A percentile compares a stretch with the other conserved stretches of the same genome.
Evolutionary conservation across 2,329 filamentous ascomycete genomes (phyloP).

Genomic region (Sphaerostilbella broomeana): DNA sequence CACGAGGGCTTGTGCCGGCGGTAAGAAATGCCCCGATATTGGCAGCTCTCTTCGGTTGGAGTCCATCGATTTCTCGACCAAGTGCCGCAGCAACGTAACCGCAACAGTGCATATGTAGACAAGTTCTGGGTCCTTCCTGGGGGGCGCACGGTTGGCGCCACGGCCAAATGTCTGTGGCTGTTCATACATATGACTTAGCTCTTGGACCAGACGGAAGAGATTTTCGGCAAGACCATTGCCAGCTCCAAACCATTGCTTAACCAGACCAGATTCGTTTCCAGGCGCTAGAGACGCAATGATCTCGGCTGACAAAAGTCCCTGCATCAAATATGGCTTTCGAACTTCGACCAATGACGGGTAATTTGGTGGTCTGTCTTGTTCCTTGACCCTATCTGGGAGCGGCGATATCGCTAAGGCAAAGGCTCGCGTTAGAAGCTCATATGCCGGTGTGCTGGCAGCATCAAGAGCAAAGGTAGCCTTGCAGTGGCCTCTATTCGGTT

Average conservation of each 20-base stretch:
- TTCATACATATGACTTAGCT: slow-evolving; percentile 60
- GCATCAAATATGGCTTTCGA: slow-evolving; percentile 84
- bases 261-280: slow-evolving; percentile 63
- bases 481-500: slow-evolving; percentile 84
- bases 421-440: slow-evolving; percentile 76
- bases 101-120: slow-evolving; percentile 62
- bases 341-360: slow-evolving; percentile 66
- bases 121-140: slow-evolving; percentile 44
- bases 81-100: slow-evolving; percentile 58
- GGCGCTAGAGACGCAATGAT: slow-evolving; percentile 73
- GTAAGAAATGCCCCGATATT: slow-evolving; percentile 56
- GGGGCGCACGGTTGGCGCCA: slow-evolving; percentile 27
- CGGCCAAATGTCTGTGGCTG: slow-evolving; percentile 32
- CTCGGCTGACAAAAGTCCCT: slow-evolving; percentile 84
- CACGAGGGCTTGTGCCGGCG: slow-evolving; percentile 60
- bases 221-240: slow-evolving; percentile 79
- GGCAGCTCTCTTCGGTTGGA: slow-evolving; percentile 42
- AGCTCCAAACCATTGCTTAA: slow-evolving; percentile 74
- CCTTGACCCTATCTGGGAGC: slow-evolving; percentile 59
- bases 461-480: slow-evolving; percentile 75
- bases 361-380: slow-evolving; percentile 50
- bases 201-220: slow-evolving; percentile 66
- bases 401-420: slow-evolving; percentile 84
- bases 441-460: slow-evolving; percentile 53
- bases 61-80: slow-evolving; percentile 62